These are phyloP conservation scores for Peniophora sp. DNA, from an alignment of 1,284 basidiomycete species.

Conservation along the genomic window DNA sequence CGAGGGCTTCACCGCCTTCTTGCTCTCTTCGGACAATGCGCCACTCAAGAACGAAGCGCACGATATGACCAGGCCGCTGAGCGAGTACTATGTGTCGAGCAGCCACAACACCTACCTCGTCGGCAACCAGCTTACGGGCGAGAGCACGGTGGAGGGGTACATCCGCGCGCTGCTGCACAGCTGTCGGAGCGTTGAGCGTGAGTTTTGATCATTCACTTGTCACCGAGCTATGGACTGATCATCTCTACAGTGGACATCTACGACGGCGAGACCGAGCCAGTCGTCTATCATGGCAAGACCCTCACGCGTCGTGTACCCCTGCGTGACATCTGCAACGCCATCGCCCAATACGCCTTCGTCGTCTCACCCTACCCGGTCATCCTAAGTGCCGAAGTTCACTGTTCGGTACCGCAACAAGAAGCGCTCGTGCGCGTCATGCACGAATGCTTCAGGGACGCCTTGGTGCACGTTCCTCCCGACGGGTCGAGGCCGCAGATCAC, in stretches of 20 bases:
- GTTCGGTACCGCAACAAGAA: constrained; percentile 77
- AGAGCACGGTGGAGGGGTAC: constrained; percentile 93
- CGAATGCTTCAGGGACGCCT: constrained; percentile 69
- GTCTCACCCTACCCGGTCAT: constrained; percentile 92
- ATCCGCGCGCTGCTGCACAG: constrained; percentile 87
- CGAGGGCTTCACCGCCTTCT: constrained; percentile 68
- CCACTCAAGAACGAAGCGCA: constrained; percentile 45
- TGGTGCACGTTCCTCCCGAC: constrained; percentile 58
- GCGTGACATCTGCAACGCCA: constrained; percentile 81
- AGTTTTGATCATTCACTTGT: constrained; percentile 21
- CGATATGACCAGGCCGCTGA: constrained; percentile 77
- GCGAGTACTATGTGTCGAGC: constrained; percentile 88
- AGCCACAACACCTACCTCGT: constrained; percentile 98
- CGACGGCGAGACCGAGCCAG: constrained; percentile 79
- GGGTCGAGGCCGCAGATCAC: constrained; percentile 38
- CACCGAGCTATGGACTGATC: neutral
- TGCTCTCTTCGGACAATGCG: constrained; percentile 63
- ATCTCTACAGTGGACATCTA: constrained; percentile 85
- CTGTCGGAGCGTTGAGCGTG: constrained; percentile 88
- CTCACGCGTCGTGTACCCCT: constrained; percentile 83
- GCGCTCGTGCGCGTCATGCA: constrained; percentile 74
- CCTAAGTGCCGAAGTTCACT: constrained; percentile 93
- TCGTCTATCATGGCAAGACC: constrained; percentile 89
- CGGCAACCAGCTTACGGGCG: constrained; percentile 89
- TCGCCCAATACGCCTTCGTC: constrained; percentile 90